Base-by-base conservation (phyloP, 2,329 filamentous ascomycete species). In the Stromatinia cepivora region DNA sequence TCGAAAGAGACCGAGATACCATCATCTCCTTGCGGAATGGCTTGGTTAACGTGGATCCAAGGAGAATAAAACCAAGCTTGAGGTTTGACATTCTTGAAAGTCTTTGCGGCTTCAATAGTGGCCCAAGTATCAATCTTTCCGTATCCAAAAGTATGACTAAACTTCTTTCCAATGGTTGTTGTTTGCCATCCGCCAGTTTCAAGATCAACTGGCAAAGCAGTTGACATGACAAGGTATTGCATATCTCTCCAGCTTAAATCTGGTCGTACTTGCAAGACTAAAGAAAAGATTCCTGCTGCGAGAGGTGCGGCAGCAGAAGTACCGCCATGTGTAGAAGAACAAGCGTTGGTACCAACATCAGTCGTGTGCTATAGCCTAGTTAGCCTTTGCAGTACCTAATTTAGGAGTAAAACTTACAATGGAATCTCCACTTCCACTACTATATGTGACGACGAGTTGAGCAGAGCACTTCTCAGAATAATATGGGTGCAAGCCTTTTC, bases 401-500 rank as follows among this genome's bases (percentile, higher is more conserved):
- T 48, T 22, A 4, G 25, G 42, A 15, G 28, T 65, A 46, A 25
- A 25, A 81, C 86, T 80, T 79, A 87, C 86, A 76, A 99, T 99
- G 17, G 92, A 88, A 80, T 97, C 93, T 61, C 88, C 88, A 73
- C 88, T 89, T 69, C 95, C 95, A 80, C 93, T 97, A 78, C 94
- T 97, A 80, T 98, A 99, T 0, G 95, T 97, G 13, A 99, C 95
- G 3, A 97, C 94, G 59, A 99, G 84, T 79, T 97, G 92, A 31
- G 95, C 95, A 4, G 94, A 97, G 82, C 95, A 99, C 72, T 92
- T 90, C 80, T 99, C 95, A 0, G 94, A 97, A 80, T 99, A 99
- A 79, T 94, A 95, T 0, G 95, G 94, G 78, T 98, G 94, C n/a
- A 87, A 81, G 52, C 94, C 94, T 74, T 91, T 88, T 70, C 92